These are phyloP conservation scores for Sugiyamaella pinicola DNA, from an alignment of 1,139 yeast genomes.

Conservation along the genomic window DNA sequence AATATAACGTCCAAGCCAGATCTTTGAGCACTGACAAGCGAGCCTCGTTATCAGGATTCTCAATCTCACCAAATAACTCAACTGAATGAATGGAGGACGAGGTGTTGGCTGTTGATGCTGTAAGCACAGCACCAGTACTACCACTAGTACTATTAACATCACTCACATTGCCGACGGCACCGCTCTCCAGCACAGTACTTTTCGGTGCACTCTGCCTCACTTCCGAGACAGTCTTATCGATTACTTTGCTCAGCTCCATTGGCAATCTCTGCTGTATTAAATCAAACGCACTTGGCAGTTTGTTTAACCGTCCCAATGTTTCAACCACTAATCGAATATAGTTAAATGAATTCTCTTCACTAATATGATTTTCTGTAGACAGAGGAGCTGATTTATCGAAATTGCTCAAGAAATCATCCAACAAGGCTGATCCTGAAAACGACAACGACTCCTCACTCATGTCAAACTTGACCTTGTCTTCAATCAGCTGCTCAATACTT, in stretches of 20 bases:
- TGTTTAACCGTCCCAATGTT: constrained; percentile 63
- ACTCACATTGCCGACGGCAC: too few relatives aligned
- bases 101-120: background rate
- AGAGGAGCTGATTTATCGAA: constrained; percentile 31
- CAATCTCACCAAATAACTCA: constrained; percentile 23
- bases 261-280: constrained; percentile 53
- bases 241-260: constrained; percentile 54
- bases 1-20: constrained; percentile 67
- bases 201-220: constrained; percentile 56
- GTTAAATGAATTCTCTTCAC: constrained; percentile 54
- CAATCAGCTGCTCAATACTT: constrained; percentile 37
- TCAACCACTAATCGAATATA: constrained; percentile 59
- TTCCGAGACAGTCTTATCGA: constrained; percentile 66
- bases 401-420: constrained; percentile 50
- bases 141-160: background rate
- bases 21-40: constrained; percentile 65
- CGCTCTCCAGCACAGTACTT: constrained; percentile 29
- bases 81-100: background rate
- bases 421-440: constrained; percentile 34
- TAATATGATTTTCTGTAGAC: constrained; percentile 36
- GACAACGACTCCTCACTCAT: constrained; percentile 34
- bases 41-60: constrained; percentile 48
- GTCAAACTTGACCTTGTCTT: constrained; percentile 39
- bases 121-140: background rate
- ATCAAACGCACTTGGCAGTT: constrained; percentile 62